Evolutionary conservation across 2,329 filamentous ascomycete genomes (phyloP).

Genomic region (Rhynchosporium agropyri): DNA sequence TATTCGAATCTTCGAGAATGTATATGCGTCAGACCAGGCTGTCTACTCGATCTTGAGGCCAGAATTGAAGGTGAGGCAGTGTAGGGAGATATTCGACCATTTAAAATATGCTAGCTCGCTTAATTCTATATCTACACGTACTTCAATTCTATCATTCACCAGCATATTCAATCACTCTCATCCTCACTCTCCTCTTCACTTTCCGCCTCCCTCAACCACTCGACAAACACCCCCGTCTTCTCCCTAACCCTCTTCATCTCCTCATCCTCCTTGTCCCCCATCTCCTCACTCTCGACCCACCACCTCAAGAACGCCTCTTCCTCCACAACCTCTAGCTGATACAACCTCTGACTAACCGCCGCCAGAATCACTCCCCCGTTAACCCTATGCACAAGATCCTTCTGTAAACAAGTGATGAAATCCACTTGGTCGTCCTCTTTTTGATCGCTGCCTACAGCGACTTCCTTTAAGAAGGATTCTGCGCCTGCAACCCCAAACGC

Average conservation of each 20-base stretch:
- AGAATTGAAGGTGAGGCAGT: too few relatives aligned
- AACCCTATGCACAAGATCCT: slow-evolving; percentile 68
- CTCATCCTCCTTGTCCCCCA: slow-evolving; percentile 65
- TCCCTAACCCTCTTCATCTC: slow-evolving; percentile 71
- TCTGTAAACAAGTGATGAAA: slow-evolving; percentile 80
- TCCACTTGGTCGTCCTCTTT: slow-evolving; percentile 77
- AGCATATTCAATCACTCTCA: slow-evolving; percentile 49
- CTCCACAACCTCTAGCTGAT: slow-evolving; percentile 81
- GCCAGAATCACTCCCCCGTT: slow-evolving; percentile 72
- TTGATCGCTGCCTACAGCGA: slow-evolving; percentile 65
- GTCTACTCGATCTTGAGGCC: too few relatives aligned
- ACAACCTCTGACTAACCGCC: slow-evolving; percentile 80
- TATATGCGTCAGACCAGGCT: too few relatives aligned
- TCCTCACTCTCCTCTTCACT: slow-evolving; percentile 54
- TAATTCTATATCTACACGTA: neutral
- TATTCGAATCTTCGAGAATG: too few relatives aligned
- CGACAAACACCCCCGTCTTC: slow-evolving; percentile 77
- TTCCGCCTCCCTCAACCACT: slow-evolving; percentile 79
- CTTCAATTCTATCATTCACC: neutral
- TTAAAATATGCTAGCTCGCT: too few relatives aligned
- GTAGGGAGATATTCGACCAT: too few relatives aligned
- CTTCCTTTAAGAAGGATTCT: slow-evolving; percentile 58
- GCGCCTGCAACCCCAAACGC: slow-evolving; percentile 60
- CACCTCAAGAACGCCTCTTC: slow-evolving; percentile 86
- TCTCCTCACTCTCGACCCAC: slow-evolving; percentile 70